Evolutionary conservation across 1,284 basidiomycete genomes (phyloP), one percentile per base, ranked within the genome.

Genomic region (Trametes polyzona): DNA sequence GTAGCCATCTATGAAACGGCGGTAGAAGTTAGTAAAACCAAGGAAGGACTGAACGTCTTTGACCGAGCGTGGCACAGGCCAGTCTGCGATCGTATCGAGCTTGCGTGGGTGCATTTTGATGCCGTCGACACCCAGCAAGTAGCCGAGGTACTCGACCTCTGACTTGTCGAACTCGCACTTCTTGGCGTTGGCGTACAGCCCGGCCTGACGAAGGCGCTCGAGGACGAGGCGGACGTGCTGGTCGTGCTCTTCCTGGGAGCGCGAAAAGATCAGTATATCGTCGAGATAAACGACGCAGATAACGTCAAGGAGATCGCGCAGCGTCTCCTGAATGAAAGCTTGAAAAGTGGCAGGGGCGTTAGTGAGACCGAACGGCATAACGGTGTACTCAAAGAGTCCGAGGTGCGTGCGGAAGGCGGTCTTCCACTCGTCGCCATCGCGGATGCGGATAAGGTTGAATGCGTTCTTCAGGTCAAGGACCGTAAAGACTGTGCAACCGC

Each of bases 91-190:
- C 0, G 69, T 65, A 1, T 68, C 24, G 0, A 83, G 55, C 62
- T 83, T 83, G 1, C 51, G 59, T 0, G 67, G 65, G 50, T 78
- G 72, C 78, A 82, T 81, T 0, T 36, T 24, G 14, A 82, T 59
- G 6, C 71, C 67, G 2, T 71, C 55, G 0, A 60, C n/a, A 0
- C 48, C 48, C 17, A 83, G 65, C 27, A 78, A 59, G 53, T 73
- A 74, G 0, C 80, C 78, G 0, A 83, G 70, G 66, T 76, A 83
- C 23, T 77, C 71, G 9, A 76, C 69, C 27, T 70, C 29, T 1
- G 64, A 46, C 8, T 55, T 41, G 5, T 69, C 44, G 58, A 80
- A 80, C 0, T 65, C 48, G 40, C 77, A 80, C 47, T 81, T 80
- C 32, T 71, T 65, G 0, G 65, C 51, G 51, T 78, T 76, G 1